phyloP scores from a whole-genome alignment of 805 yeast species.

The Candida xyloterini region DNA sequence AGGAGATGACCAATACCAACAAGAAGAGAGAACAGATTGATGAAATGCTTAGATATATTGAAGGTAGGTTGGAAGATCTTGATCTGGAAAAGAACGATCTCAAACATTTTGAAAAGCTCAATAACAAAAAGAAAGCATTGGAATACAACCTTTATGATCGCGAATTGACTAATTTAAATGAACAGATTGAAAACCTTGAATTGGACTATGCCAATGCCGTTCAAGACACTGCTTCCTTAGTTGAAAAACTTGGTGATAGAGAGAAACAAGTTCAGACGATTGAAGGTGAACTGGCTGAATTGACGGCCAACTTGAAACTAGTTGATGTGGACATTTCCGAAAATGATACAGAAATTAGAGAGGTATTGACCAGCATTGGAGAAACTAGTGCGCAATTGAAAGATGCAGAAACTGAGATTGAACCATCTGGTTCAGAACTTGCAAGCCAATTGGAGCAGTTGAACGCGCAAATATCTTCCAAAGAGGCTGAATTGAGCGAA shows the following conservation, averaged over 20 bases:
- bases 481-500: conserved; percentile 36
- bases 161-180: conserved; percentile 62
- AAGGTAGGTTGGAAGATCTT: conserved; percentile 70
- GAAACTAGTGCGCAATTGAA: conserved; percentile 46
- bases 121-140: conserved; percentile 61
- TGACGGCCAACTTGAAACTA: conserved; percentile 49
- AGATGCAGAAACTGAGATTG: conserved; percentile 40
- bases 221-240: conserved; percentile 50
- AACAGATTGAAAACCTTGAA: conserved; percentile 60
- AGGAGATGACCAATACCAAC: conserved; percentile 73
- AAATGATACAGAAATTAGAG: conserved; percentile 47
- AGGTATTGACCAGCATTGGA: conserved; percentile 46
- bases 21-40: conserved; percentile 69
- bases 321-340: conserved; percentile 55
- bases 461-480: conserved; percentile 31
- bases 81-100: conserved; percentile 78
- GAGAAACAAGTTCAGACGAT: conserved; percentile 50
- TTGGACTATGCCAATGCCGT: conserved; percentile 50
- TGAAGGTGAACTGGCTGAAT: conserved; percentile 42
- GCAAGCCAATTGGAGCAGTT: conserved; percentile 23
- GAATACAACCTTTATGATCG: conserved; percentile 77
- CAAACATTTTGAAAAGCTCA: conserved; percentile 63
- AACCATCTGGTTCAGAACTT: conserved; percentile 23
- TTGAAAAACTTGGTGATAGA: conserved; percentile 56
- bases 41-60: conserved; percentile 67